Evolutionary conservation across 352 stramenopile genomes (phyloP).

Genomic region (Pythium guiyangense): DNA sequence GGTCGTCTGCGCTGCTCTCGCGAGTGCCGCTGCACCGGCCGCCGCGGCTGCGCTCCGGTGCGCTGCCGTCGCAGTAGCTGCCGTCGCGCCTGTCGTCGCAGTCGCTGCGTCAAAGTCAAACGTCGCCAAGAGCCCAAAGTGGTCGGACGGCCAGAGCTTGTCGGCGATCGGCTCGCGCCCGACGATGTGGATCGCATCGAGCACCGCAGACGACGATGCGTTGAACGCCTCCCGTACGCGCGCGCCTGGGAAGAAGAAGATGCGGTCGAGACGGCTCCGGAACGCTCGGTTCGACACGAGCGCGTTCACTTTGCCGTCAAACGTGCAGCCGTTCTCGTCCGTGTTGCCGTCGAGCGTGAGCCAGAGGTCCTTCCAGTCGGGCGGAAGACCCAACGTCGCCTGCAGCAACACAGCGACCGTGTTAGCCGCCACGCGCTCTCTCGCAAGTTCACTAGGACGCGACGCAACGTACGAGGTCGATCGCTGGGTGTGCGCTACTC

Average conservation of each 20-base stretch:
- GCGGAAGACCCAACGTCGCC: slow-evolving; percentile 43
- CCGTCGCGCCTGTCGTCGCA: not conserved
- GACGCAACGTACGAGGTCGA: slow-evolving; percentile 18
- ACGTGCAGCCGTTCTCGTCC: slow-evolving; percentile 73
- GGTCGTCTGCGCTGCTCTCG: not conserved
- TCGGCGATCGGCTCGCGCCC: slow-evolving; percentile 62
- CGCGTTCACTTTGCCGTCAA: slow-evolving; percentile 54
- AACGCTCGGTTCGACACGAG: slow-evolving; percentile 57
- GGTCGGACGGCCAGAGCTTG: slow-evolving; percentile 68
- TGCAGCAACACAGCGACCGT: slow-evolving; percentile 1
- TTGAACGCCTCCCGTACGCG: slow-evolving; percentile 5
- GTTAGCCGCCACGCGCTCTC: too few relatives aligned
- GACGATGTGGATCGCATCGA: slow-evolving; percentile 52
- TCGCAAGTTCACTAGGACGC: not conserved
- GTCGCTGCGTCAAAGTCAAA: slow-evolving; percentile 29
- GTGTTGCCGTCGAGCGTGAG: slow-evolving; percentile 57
- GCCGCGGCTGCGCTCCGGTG: too few relatives aligned
- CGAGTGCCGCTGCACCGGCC: not conserved
- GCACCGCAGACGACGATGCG: slow-evolving; percentile 12
- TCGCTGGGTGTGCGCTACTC: not conserved
- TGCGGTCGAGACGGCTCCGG: slow-evolving; percentile 68
- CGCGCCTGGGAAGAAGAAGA: slow-evolving; percentile 51
- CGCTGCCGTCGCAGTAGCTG: not conserved
- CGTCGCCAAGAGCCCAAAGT: slow-evolving; percentile 59
- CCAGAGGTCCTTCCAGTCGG: slow-evolving; percentile 68